phyloP scores from a whole-genome alignment of 1,284 basidiomycete species.

The Ustanciosporium gigantosporum region DNA sequence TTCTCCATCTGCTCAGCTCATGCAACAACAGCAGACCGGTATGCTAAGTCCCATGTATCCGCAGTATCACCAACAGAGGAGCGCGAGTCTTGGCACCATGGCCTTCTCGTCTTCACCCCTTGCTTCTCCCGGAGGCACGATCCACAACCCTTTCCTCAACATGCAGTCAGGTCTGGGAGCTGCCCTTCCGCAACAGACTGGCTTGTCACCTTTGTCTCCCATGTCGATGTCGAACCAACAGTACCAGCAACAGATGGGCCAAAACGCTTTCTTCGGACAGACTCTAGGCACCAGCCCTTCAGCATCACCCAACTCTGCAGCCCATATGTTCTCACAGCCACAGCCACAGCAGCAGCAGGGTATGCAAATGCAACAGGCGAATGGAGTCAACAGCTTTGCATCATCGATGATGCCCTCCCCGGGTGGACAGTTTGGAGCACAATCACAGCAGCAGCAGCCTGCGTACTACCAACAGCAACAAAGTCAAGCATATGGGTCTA shows the following conservation, averaged over 20 bases:
- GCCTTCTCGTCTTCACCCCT: slow-evolving; percentile 28
- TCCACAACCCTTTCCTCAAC: slow-evolving; percentile 23
- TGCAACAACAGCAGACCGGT: slow-evolving; percentile 5
- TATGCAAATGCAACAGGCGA: not conserved
- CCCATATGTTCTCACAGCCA: slow-evolving; percentile 4
- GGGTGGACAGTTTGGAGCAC: not conserved
- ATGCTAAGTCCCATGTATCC: slow-evolving; percentile 24
- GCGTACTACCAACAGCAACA: slow-evolving; percentile 15
- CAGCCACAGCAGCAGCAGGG: slow-evolving; percentile 3
- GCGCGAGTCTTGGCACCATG: slow-evolving; percentile 32
- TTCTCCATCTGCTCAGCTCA: not conserved
- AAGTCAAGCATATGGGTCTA: slow-evolving; percentile 2
- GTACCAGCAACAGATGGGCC: slow-evolving; percentile 21
- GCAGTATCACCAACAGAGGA: slow-evolving; percentile 25
- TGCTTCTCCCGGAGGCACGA: slow-evolving; percentile 8
- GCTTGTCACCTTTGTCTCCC: not conserved
- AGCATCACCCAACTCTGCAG: not conserved
- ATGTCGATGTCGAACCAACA: slow-evolving; percentile 5
- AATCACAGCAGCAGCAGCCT: slow-evolving; percentile 26
- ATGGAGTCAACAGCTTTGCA: not conserved
- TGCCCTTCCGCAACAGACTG: slow-evolving; percentile 6
- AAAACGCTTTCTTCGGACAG: slow-evolving; percentile 16
- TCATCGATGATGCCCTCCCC: not conserved
- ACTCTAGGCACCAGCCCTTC: slow-evolving; percentile 2
- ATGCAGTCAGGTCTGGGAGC: slow-evolving; percentile 6